phyloP scores from a whole-genome alignment of 2,329 filamentous ascomycete genomes.

The Epichloe glyceriae region DNA sequence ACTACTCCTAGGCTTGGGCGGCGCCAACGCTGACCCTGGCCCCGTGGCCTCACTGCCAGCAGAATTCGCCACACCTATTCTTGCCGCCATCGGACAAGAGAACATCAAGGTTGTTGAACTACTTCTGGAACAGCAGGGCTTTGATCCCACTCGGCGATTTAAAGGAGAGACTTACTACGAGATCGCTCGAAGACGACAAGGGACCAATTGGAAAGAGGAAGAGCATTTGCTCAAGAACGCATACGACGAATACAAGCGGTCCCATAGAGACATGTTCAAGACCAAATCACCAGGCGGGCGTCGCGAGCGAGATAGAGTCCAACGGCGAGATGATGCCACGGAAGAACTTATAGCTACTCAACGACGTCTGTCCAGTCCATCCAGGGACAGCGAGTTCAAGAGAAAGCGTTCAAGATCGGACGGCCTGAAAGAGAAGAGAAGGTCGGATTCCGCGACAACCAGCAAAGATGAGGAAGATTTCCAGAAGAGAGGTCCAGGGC shows the following conservation, averaged over 20 bases:
- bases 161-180: slow-evolving; percentile 77
- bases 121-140: slow-evolving; percentile 60
- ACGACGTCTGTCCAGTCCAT: slow-evolving; percentile 35
- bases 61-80: slow-evolving; percentile 81
- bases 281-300: slow-evolving; percentile 34
- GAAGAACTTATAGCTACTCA: slow-evolving; percentile 32
- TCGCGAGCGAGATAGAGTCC: slow-evolving; percentile 28
- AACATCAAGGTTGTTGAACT: slow-evolving; percentile 77
- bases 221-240: slow-evolving; percentile 65
- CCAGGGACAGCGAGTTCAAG: slow-evolving; percentile 29
- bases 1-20: slow-evolving; percentile 56
- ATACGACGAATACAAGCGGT: slow-evolving; percentile 51
- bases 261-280: slow-evolving; percentile 34
- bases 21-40: slow-evolving; percentile 54
- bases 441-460: slow-evolving; percentile 27
- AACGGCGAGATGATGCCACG: slow-evolving; percentile 29
- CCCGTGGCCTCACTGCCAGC: slow-evolving; percentile 45
- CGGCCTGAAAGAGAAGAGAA: slow-evolving; percentile 37
- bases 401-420: slow-evolving; percentile 30
- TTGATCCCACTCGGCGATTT: slow-evolving; percentile 70
- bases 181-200: slow-evolving; percentile 67
- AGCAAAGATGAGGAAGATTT: slow-evolving; percentile 33
- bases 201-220: slow-evolving; percentile 84
- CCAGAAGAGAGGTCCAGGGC: slow-evolving; percentile 37
- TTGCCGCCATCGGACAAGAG: slow-evolving; percentile 81